A percentile compares a stretch with the other conserved stretches of the same genome.
phyloP scores from a whole-genome alignment of 305 asterid species.

The Vinca major region DNA sequence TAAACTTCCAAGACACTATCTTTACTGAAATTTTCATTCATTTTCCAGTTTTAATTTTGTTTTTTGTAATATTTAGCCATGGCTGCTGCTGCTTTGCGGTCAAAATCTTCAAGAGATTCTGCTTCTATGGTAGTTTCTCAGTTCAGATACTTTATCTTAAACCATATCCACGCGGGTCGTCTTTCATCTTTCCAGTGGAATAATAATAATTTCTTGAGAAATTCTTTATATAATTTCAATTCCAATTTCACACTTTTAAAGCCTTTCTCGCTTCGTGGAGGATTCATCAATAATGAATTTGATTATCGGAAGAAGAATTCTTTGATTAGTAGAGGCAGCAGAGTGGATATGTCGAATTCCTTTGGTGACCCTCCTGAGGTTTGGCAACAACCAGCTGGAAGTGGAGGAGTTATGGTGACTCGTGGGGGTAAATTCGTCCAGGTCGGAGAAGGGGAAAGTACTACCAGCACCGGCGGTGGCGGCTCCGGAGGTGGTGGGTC shows the following conservation, averaged over 20 bases:
- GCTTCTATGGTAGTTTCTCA: constrained; percentile 58
- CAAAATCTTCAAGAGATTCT: constrained; percentile 60
- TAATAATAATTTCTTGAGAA: constrained; percentile 31
- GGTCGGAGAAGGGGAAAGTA: constrained; percentile 40
- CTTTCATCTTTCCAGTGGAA: constrained; percentile 31
- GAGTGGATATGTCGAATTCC: constrained; percentile 37
- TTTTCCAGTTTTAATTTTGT: constrained; percentile 18
- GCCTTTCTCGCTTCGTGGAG: constrained; percentile 43
- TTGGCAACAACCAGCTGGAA: constrained; percentile 84
- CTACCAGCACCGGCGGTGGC: constrained; percentile 22
- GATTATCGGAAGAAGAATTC: constrained; percentile 18
- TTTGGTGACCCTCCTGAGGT: constrained; percentile 94
- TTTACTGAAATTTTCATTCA: constrained; percentile 11
- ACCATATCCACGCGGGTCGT: constrained; percentile 53
- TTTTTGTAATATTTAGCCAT: constrained; percentile 21
- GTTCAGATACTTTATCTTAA: constrained; percentile 58
- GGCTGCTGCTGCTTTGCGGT: constrained; percentile 82
- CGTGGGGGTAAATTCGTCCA: constrained; percentile 62
- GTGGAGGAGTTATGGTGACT: constrained; percentile 55
- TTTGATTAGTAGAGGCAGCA: constrained; percentile 26
- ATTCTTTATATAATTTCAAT: constrained; percentile 34
- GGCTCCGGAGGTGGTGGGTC: constrained; percentile 45
- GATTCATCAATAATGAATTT: constrained; percentile 25
- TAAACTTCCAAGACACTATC: constrained; percentile 6
- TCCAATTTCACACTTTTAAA: constrained; percentile 30